Evolutionary conservation across 805 yeast genomes (phyloP).

Genomic region (Schizosaccharomyces lindneri): DNA sequence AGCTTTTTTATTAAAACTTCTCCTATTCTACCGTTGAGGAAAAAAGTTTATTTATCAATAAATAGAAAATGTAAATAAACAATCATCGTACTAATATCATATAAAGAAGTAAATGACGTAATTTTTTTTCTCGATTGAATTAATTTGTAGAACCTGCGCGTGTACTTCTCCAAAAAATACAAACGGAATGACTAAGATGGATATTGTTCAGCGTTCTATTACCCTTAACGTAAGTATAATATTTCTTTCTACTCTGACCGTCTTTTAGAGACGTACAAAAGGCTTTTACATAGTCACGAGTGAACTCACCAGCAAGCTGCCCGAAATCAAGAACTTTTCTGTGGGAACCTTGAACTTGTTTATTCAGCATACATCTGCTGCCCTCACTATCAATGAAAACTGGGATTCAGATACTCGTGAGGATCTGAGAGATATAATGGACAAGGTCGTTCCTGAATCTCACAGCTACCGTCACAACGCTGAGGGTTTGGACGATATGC

Average conservation of each 20-base stretch:
- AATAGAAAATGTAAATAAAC: no score
- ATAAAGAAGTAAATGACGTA: no score
- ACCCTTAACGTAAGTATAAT: neutral
- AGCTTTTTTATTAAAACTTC: no score
- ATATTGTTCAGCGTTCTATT: neutral
- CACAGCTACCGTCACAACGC: constrained; percentile 34
- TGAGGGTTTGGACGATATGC: constrained; percentile 65
- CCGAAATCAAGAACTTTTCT: constrained; percentile 33
- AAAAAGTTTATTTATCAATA: no score
- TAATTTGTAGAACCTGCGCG: no score
- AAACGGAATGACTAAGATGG: neutral
- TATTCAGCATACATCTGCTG: constrained; percentile 61
- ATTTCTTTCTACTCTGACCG: neutral
- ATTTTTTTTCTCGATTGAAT: no score
- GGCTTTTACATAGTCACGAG: constrained; percentile 54
- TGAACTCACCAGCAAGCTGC: constrained; percentile 30
- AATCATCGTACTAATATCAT: no score
- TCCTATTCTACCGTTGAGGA: no score
- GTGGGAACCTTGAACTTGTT: constrained; percentile 43
- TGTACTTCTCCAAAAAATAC: neutral
- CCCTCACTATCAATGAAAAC: constrained; percentile 50
- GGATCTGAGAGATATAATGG: constrained; percentile 42
- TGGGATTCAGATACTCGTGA: constrained; percentile 54
- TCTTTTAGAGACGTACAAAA: constrained; percentile 18
- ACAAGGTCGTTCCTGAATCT: constrained; percentile 43